These are phyloP conservation scores for Pseudopyricularia cyperi DNA, from an alignment of 2,329 filamentous ascomycete species.

Conservation along the genomic window DNA sequence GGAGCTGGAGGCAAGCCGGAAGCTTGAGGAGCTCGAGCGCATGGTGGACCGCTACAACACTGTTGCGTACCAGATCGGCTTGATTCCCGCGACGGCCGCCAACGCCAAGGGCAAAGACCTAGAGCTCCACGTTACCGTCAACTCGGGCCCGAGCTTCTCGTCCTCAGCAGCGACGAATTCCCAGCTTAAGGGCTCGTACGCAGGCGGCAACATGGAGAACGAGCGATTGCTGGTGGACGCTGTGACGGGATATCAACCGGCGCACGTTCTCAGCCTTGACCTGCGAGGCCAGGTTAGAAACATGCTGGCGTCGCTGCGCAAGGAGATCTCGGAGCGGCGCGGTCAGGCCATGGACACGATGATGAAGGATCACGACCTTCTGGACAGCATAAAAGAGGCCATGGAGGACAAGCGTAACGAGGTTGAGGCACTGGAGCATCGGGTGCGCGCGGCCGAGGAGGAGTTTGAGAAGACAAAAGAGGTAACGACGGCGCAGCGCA, in stretches of 20 bases:
- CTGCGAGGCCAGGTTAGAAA: conserved; percentile 71
- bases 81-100: conserved; percentile 72
- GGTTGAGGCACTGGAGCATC: conserved; percentile 81
- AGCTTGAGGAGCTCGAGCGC: conserved; percentile 84
- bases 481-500: conserved; percentile 71
- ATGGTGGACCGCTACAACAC: conserved; percentile 88
- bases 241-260: conserved; percentile 77
- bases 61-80: conserved; percentile 79
- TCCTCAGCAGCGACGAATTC: conserved; percentile 26
- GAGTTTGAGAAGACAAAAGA: conserved; percentile 93
- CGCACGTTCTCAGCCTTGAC: conserved; percentile 80
- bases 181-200: conserved; percentile 30
- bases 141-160: conserved; percentile 64
- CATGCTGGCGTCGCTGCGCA: conserved; percentile 64
- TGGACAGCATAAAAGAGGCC: conserved; percentile 90
- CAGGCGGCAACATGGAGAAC: conserved; percentile 29
- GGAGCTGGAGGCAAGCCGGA: conserved; percentile 73
- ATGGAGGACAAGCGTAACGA: conserved; percentile 93
- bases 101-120: conserved; percentile 80
- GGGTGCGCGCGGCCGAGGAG: conserved; percentile 76
- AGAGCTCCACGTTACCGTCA: conserved; percentile 74
- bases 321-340: conserved; percentile 84
- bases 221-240: conserved; percentile 75
- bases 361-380: conserved; percentile 85
- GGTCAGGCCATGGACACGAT: conserved; percentile 75